These are phyloP conservation scores for Zoysia matrella DNA, from an alignment of 202 grass and related monocot species.

Conservation along the genomic window DNA sequence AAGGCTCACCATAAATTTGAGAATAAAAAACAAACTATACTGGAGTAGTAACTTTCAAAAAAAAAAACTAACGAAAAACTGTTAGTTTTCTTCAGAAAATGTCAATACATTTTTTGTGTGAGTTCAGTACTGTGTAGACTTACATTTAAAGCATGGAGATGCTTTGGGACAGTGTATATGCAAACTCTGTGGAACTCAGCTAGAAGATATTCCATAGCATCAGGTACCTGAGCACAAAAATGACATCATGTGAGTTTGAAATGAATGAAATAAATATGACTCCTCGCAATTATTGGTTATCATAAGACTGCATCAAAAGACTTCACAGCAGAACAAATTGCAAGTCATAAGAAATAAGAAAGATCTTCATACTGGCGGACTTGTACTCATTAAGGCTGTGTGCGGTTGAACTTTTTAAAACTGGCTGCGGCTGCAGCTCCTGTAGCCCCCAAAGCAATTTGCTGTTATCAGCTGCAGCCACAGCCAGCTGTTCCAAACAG, in stretches of 20 bases:
- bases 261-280: background rate
- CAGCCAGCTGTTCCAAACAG: too few species aligned
- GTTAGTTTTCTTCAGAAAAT: background rate
- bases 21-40: background rate
- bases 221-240: constrained; percentile 67
- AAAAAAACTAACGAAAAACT: constrained; percentile 3
- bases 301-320: constrained; percentile 18
- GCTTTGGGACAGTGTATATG: constrained; percentile 90
- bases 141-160: constrained; percentile 91
- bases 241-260: constrained; percentile 17
- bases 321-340: constrained; percentile 15
- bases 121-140: constrained; percentile 40
- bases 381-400: background rate
- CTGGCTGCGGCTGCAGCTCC: too few species aligned
- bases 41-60: constrained; percentile 9
- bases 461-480: too few species aligned
- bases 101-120: background rate
- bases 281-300: background rate
- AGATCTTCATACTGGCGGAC: background rate
- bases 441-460: too few species aligned
- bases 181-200: constrained; percentile 91
- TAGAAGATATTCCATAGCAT: constrained; percentile 85
- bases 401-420: too few species aligned
- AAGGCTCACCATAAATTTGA: constrained; percentile 12
- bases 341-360: constrained; percentile 26